These are phyloP conservation scores for Spiraea crenata DNA, from an alignment of 331 rosid species.

Conservation along the genomic window DNA sequence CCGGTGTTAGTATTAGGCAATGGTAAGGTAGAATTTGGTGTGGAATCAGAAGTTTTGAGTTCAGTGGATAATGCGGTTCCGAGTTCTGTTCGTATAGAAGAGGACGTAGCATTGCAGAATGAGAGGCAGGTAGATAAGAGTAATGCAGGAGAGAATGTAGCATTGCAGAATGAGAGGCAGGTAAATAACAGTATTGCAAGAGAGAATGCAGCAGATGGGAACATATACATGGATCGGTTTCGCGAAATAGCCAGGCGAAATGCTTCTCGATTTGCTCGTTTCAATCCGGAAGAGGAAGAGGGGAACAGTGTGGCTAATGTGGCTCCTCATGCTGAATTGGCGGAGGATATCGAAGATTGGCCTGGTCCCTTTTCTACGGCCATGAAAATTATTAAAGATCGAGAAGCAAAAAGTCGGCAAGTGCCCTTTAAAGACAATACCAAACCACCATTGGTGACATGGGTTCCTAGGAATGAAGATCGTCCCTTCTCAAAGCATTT, in stretches of 20 bases:
- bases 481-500: constrained; percentile 2
- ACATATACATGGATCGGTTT: constrained; percentile 35
- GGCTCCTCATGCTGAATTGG: constrained; percentile 27
- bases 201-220: constrained; percentile 24
- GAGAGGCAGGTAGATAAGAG: constrained; percentile 1
- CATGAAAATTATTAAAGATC: constrained; percentile 45
- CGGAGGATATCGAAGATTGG: constrained; percentile 35
- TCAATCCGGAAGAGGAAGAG: constrained; percentile 27
- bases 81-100: background rate
- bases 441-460: constrained; percentile 21
- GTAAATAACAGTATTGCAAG: constrained; percentile 2
- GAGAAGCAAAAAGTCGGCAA: constrained; percentile 24
- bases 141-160: constrained; percentile 13
- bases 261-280: constrained; percentile 53
- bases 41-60: constrained; percentile 7
- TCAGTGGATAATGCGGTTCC: background rate
- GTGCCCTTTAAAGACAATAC: background rate
- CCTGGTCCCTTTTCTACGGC: constrained; percentile 66
- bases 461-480: constrained; percentile 41
- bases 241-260: constrained; percentile 49
- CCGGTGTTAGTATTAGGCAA: background rate
- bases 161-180: constrained; percentile 9
- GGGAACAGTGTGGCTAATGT: constrained; percentile 11
- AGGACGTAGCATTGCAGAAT: constrained; percentile 16
- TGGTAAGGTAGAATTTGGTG: constrained; percentile 11